Base-by-base conservation (phyloP, 148 eudicot species). In the Polygonum aviculare region DNA sequence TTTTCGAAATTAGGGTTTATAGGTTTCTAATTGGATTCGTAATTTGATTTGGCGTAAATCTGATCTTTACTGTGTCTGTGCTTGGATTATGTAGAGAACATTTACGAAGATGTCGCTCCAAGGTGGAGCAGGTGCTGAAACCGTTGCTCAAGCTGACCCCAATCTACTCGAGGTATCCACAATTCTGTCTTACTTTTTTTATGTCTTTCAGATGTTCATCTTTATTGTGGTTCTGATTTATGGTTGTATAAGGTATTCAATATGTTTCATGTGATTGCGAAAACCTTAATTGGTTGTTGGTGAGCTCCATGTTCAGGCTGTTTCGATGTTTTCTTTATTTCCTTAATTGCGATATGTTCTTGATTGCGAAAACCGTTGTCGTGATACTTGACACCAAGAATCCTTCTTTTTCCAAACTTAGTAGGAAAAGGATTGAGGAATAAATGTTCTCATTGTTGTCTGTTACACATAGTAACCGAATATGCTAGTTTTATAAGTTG, bases 61-160 rank as follows among this genome's bases (percentile, higher is more conserved):
- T 40, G 38, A 70, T 67, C 36, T 76, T 71, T 49, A 7, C 76
- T 1, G 8, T 72, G 49, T 74, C 36, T 40, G 74, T 80, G 48
- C 18, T 15, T 59, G 63, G 72, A 78, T 76, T 79, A 80, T 81
- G 83, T 21, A 67, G 72, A 83, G 84, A 80, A 85, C 82, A 87
- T 59, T 69, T 72, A 78, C 71, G 71, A 83, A 38, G 75, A 83
- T 77, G 88, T 59, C 83, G 81, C 83, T 72, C 77, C 87, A 86
- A 76, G 87, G 80, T 74, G 88, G 78, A 33, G 74, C 60, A 71
- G 78, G 78, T 69, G 80, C 79, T 67, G 80, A 86, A 60, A 65
- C 85, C 75, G 78, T 65, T 65, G 79, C 90, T 77, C 59, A 80
- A 78, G 65, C 79, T 73, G 90, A 85, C 55, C 87, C 82, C 74